phyloP scores from a whole-genome alignment of 305 asterid species.

The Euphrasia arctica region DNA sequence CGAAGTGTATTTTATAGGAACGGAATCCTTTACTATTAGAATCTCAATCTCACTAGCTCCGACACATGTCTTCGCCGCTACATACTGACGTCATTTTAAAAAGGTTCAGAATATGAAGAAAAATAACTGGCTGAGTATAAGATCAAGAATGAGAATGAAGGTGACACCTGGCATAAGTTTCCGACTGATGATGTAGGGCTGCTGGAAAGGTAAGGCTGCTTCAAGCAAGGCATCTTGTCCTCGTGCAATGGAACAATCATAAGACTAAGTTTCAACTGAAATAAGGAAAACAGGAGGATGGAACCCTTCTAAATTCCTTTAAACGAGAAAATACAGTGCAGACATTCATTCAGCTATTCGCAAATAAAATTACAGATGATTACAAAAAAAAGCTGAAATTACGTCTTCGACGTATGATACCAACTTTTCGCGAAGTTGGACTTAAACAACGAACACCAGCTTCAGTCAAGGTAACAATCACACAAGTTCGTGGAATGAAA shows the following conservation, averaged over 20 bases:
- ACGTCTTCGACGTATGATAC: too few relatives aligned
- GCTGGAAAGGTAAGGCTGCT: constrained; percentile 59
- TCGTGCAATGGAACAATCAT: constrained; percentile 51
- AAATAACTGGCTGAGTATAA: background rate
- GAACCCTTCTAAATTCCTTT: constrained; percentile 7
- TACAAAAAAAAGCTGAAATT: too few relatives aligned
- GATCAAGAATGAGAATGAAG: constrained; percentile 7
- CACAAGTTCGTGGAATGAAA: too few relatives aligned
- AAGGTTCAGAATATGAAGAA: background rate
- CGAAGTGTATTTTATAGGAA: constrained; percentile 26
- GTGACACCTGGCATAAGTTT: constrained; percentile 43
- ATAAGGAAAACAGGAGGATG: constrained; percentile 15
- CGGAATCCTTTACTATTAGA: constrained; percentile 36
- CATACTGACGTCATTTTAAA: constrained; percentile 41
- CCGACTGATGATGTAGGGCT: constrained; percentile 45
- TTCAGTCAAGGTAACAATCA: too few relatives aligned
- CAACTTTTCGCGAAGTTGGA: too few relatives aligned
- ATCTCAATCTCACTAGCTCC: constrained; percentile 53
- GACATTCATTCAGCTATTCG: constrained; percentile 7
- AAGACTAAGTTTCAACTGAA: constrained; percentile 47
- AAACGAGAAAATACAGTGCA: background rate
- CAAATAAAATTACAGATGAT: constrained; percentile 10
- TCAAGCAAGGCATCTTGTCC: constrained; percentile 50
- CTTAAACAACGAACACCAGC: too few relatives aligned
- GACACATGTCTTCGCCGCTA: constrained; percentile 53